Evolutionary conservation across 306 rosid genomes (phyloP), one percentile per base, ranked within the genome.

Genomic region (Casuarina cunninghamiana): DNA sequence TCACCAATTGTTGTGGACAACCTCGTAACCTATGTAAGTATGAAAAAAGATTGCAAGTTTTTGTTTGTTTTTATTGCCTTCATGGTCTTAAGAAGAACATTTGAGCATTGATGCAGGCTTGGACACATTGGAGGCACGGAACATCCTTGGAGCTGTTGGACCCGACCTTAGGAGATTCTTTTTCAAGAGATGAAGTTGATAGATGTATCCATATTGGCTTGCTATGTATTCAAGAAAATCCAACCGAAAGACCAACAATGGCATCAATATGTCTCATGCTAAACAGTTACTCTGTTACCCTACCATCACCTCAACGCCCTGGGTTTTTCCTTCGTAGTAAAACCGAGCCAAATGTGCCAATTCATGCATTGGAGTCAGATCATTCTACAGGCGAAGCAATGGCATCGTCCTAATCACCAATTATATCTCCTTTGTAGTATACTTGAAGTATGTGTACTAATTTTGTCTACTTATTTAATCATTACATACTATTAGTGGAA

Each of bases 171-270:
- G 53, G 51, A 71, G 75, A 81, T 6, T 67, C 83, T n/a, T 78
- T 39, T 42, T 66, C 73, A 5, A 71, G 35, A 19, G 49, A 6
- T 35, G 92, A 88, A 84, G 82, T 83, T 5, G 63, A 62, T 2
- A 84, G 88, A 83, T 90, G 92, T 77, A 81, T 88, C 53, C 81
- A 88, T 4, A 81, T 90, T 21, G 91, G 85, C 8, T 77, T 90
- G 69, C 74, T 78, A 15, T 86, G 89, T 78, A 82, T 82, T 79
- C 89, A 86, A 39, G 89, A 88, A 73, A 85, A 83, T 79, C 81
- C 84, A 42, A 54, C 72, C 7, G 79, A 69, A 42, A 84, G 89
- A 35, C 91, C 94, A 26, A 80, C 89, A 2, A 86, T 88, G 94
- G 83, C 72, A 21, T 67, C 87, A 16, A 35, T 90, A 32, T 76